Conservation (phyloP, 2,329 filamentous ascomycete species). For the Purpureocillium takamizusanense region DNA sequence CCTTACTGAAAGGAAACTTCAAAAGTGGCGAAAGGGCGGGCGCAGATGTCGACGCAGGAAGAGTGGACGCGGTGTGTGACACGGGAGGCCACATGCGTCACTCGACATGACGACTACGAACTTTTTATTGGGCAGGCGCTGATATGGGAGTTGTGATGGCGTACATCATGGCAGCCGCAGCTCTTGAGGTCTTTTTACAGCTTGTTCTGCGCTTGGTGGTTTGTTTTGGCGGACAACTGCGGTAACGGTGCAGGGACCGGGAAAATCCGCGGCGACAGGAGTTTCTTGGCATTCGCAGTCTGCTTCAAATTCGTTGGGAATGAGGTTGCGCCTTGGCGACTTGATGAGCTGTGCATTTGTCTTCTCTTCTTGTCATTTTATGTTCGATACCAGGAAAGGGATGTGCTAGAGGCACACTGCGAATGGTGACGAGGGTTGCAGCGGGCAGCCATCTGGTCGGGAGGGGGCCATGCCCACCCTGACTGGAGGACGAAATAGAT, state of each 20-base stretch:
- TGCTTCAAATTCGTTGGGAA: no score
- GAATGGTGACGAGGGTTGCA: background rate
- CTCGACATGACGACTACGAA: conserved; percentile 6
- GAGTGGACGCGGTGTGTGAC: background rate
- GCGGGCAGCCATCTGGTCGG: background rate
- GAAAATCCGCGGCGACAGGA: no score
- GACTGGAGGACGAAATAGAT: no score
- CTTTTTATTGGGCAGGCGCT: conserved; percentile 1
- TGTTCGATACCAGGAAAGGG: background rate
- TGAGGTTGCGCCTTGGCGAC: no score
- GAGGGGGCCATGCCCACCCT: background rate
- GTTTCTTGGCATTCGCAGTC: background rate
- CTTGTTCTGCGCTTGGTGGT: no score
- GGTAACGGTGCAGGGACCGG: no score
- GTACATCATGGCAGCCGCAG: background rate
- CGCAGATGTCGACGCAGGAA: background rate
- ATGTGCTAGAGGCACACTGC: no score
- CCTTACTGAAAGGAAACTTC: background rate
- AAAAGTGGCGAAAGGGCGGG: background rate
- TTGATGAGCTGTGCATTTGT: no score
- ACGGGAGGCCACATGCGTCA: background rate
- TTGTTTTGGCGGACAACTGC: background rate
- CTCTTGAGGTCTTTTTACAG: background rate
- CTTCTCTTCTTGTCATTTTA: background rate
- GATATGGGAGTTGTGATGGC: background rate